These are phyloP conservation scores for Exophiala aquamarina DNA, from an alignment of 2,329 filamentous ascomycete genomes.

Conservation along the genomic window DNA sequence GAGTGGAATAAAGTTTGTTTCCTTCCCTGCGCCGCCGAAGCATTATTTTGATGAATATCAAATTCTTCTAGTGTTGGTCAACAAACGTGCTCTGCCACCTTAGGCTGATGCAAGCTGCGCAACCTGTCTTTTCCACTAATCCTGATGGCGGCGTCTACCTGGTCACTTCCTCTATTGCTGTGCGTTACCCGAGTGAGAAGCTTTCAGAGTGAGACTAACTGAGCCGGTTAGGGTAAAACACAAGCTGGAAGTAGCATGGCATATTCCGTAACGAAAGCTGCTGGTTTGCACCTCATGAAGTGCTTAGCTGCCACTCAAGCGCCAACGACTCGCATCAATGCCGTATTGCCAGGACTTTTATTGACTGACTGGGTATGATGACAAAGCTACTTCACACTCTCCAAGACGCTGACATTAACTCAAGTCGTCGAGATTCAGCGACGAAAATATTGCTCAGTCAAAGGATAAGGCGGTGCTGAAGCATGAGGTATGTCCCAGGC, in stretches of 20 bases:
- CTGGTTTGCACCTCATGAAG: conserved; percentile 67
- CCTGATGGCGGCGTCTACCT: conserved; percentile 63
- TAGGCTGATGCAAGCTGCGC: conserved; percentile 56
- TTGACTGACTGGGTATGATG: conserved; percentile 62
- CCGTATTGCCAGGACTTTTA: conserved; percentile 62
- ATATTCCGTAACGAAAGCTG: too few relatives aligned
- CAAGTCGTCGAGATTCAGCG: conserved; percentile 56
- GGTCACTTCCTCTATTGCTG: conserved; percentile 62
- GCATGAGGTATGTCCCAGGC: conserved; percentile 45
- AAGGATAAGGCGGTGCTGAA: conserved; percentile 60
- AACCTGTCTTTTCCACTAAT: conserved; percentile 60
- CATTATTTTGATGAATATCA: too few relatives aligned
- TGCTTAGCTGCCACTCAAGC: conserved; percentile 63
- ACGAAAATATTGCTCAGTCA: conserved; percentile 55
- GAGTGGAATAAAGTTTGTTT: too few relatives aligned
- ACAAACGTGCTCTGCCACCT: conserved; percentile 60
- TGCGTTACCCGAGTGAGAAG: too few relatives aligned
- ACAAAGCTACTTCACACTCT: too few relatives aligned
- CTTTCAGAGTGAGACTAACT: too few relatives aligned
- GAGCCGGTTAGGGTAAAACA: conserved; percentile 58
- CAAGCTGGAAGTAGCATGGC: conserved; percentile 64
- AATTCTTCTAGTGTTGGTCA: conserved; percentile 61
- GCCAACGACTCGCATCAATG: conserved; percentile 63
- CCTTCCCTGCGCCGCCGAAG: too few relatives aligned
- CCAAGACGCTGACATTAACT: neutral